Evolutionary conservation across 225 moss, liverwort and hornwort species (phyloP).

Genomic region (Lunularia cruciata): DNA sequence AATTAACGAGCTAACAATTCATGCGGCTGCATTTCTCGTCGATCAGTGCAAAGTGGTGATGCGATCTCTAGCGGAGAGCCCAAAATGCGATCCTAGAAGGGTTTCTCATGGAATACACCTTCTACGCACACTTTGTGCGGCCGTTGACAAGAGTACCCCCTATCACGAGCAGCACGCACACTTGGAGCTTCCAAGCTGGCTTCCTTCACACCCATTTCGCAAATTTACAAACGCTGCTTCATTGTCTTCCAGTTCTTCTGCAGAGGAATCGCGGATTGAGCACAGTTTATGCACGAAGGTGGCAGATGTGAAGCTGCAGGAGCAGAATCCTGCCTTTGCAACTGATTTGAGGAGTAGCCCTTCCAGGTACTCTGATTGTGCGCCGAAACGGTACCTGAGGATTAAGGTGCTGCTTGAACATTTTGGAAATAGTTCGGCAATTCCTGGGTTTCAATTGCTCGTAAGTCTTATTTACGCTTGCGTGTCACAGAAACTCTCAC

Average conservation of each 20-base stretch:
- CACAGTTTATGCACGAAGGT: not conserved
- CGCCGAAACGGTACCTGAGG: constrained; percentile 22
- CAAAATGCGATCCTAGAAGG: constrained; percentile 5
- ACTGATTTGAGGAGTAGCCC: not conserved
- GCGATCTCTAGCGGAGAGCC: constrained; percentile 1
- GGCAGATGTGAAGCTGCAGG: not conserved
- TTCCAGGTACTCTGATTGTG: constrained; percentile 8
- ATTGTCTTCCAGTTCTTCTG: not conserved
- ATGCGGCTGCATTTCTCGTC: constrained; percentile 13
- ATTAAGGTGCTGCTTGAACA: constrained; percentile 40
- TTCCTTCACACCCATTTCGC: constrained; percentile 19
- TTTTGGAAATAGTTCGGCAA: constrained; percentile 38
- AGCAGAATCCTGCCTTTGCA: not conserved
- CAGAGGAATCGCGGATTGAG: not conserved
- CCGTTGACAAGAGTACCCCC: constrained; percentile 4
- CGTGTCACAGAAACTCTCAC: constrained; percentile 28
- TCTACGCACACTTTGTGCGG: constrained; percentile 3
- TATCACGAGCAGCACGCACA: constrained; percentile 16
- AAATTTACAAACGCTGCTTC: not conserved
- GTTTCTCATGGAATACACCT: constrained; percentile 1
- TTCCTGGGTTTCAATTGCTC: constrained; percentile 40
- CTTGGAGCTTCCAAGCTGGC: constrained; percentile 1
- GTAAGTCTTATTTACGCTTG: constrained; percentile 32
- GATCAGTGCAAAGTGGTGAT: constrained; percentile 15
- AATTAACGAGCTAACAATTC: constrained; percentile 9